Base-by-base conservation (phyloP, 176 grass and related monocot species). In the Lolium perenne region DNA sequence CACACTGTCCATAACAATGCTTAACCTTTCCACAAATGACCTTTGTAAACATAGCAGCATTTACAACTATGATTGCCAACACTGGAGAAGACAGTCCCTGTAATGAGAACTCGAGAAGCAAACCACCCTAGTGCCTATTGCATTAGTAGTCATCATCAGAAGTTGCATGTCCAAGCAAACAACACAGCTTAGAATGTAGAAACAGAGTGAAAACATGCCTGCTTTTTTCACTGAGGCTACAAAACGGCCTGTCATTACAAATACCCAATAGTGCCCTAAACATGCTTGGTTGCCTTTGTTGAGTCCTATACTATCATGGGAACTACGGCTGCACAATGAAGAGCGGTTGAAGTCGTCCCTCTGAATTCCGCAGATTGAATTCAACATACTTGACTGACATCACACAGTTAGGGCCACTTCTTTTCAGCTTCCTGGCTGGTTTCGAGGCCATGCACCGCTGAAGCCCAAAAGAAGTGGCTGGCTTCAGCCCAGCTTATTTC, bases 121-220 rank as follows among this genome's bases (percentile, higher is more conserved):
- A 84, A 84, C 60, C 26, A 71, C 45, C 21, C 29, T 15, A 40
- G 0, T 0, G 41, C 38, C 12, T 25, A 65, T 43, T 20, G 5
- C 56, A 64, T 20, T 46, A 84, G 43, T 45, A n/a, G n/a, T 63
- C 25, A 14, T 23, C 45, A 80, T 79, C 9, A 38, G 40, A 59
- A 77, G n/a, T 69, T 83, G 12, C 40, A 69, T 6, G n/a, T 35
- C 17, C 22, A 59, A 69, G 11, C 54, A 59, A 59, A 78, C 38
- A 41, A 58, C 43, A 8, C 25, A 3, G 38, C 38, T 16, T 47
- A 26, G 8, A 80, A 80, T 48, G 59, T 50, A 80, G 21, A 65
- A 49, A 46, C 10, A 58, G 8, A 1, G 61, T 48, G 32, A 56
- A 80, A 45, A 50, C 11, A 45, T 49, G 10, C 38, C 41, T 67